Percentiles rank a stretch among this genome's conserved stretches.
Conservation (phyloP, 2,329 filamentous ascomycete species). For the Verticillium nubilum region DNA sequence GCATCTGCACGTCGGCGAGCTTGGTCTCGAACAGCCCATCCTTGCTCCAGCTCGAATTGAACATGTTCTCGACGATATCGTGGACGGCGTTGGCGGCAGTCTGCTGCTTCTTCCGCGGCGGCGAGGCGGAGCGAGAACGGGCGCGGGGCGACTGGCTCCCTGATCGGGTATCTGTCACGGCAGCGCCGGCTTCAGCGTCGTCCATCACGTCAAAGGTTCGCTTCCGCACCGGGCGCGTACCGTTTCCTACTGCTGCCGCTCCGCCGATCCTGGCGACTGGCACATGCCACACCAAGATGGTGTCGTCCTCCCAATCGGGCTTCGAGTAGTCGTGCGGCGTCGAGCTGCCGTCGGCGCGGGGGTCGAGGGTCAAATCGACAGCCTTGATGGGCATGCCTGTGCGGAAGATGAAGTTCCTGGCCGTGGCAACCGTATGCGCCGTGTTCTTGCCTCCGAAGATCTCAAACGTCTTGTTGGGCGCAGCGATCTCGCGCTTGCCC, state of each 20-base stretch:
- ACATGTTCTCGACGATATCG: constrained; percentile 23
- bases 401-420: constrained; percentile 78
- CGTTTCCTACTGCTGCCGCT: neutral
- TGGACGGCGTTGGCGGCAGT: neutral
- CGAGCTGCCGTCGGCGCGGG: constrained; percentile 22
- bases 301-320: constrained; percentile 71
- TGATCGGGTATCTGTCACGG: neutral
- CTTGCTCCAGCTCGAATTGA: constrained; percentile 51
- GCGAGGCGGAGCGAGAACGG: neutral
- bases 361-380: constrained; percentile 57
- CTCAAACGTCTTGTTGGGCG: constrained; percentile 13
- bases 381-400: constrained; percentile 71
- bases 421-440: constrained; percentile 73
- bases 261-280: constrained; percentile 35
- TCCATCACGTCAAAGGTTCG: constrained; percentile 27
- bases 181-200: neutral
- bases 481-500: constrained; percentile 22
- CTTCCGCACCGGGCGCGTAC: constrained; percentile 21
- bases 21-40: constrained; percentile 64
- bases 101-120: neutral
- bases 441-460: constrained; percentile 80
- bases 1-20: constrained; percentile 60
- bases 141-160: neutral
- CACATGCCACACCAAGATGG: constrained; percentile 81
- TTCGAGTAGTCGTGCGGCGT: constrained; percentile 35